Evolutionary conservation across 192 early-diverging fungal species (phyloP), one percentile per base, ranked within the genome.

Genomic region (Coemansia sp.): DNA sequence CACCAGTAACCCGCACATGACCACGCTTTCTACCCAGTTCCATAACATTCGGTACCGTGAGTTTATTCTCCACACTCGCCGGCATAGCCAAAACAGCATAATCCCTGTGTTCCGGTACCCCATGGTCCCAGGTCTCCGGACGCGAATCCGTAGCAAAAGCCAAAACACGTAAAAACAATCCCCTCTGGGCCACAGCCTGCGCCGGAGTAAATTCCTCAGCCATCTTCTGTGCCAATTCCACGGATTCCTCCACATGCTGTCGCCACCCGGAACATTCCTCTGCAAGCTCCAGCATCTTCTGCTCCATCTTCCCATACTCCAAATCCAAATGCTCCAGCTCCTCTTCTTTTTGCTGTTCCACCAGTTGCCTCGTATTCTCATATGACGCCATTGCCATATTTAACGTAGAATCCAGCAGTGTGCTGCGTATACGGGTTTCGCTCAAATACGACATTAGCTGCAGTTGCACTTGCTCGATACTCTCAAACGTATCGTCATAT

Each of bases 401-500:
- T 1, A 35, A 34, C 5, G 65, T 66, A 0, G 65, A 60, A 32
- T 74, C 75, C 1, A 77, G 45, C 41, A 65, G 53, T 4, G 72
- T 58, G 53, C 65, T 66, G 61, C 69, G 74, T 39, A 68, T 56
- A 1, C 81, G 81, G 2, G 81, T 73, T 52, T 84, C 76, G 37
- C 33, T 48, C 45, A 76, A 60, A 3, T 61, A 53, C 4, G 61
- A 33, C n/a, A 84, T 64, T 12, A 84, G 70, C 48, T 65, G 22
- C 48, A 79, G 14, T 51, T 78, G 76, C 66, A 71, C 39, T 14
- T 64, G 52, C 39, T 84, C 81, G 14, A 84, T 70, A 0, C 64
- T 70, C 58, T 84, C 81, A 53, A 64, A 84, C 20, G 73, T 65
- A 61, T 84, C 81, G 73, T 84, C 76, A 65, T 84, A 84, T 11